Conservation (phyloP, 306 rosid species). For the Crotalaria pallida region DNA sequence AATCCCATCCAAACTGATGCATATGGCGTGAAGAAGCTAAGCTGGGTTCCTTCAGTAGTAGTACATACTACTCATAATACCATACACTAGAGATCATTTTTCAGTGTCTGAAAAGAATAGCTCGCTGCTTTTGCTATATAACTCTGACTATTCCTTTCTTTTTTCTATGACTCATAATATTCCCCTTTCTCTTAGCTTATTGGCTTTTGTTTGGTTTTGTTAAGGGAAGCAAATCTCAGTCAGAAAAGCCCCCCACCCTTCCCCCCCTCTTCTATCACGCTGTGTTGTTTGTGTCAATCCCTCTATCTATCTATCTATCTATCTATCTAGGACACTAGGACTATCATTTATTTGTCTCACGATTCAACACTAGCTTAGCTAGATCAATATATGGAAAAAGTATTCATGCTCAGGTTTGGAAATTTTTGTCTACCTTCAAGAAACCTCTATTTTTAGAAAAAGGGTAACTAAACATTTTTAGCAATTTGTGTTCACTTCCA, state of each 20-base stretch:
- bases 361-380: conserved; percentile 22
- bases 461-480: conserved; percentile 30
- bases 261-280: conserved; percentile 26
- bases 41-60: conserved; percentile 8
- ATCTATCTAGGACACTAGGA: too few relatives aligned
- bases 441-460: conserved; percentile 58
- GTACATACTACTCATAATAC: not conserved
- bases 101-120: too few relatives aligned
- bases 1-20: conserved; percentile 54
- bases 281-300: conserved; percentile 82
- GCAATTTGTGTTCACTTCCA: conserved; percentile 43
- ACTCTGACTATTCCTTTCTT: conserved; percentile 40
- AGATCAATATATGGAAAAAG: conserved; percentile 46
- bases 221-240: conserved; percentile 63
- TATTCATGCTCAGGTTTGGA: conserved; percentile 31
- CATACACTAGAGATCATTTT: too few relatives aligned
- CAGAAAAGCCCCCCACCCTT: conserved; percentile 38
- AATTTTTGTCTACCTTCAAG: conserved; percentile 50
- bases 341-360: conserved; percentile 28
- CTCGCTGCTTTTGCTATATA: conserved; percentile 1
- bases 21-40: conserved; percentile 53
- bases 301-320: too few relatives aligned
- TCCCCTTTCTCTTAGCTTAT: conserved; percentile 36
- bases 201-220: conserved; percentile 57
- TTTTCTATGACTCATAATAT: conserved; percentile 45